Evolutionary conservation across 371 early-diverging fungal species (phyloP).

Genomic region (Massospora cicadina): DNA sequence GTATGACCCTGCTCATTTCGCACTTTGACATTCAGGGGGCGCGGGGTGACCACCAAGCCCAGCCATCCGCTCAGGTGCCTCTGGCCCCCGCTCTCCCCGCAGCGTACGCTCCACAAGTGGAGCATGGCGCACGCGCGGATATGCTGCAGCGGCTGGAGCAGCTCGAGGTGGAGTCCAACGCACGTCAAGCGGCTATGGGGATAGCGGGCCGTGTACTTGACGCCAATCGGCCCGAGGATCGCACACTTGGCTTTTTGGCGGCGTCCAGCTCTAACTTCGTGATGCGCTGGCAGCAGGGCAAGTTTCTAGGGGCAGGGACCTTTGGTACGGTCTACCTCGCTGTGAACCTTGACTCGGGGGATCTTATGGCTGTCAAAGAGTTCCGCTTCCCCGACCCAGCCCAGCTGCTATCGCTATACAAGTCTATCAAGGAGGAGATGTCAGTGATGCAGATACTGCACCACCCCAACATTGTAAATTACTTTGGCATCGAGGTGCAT

Average conservation of each 20-base stretch:
- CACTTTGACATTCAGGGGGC: constrained; percentile 63
- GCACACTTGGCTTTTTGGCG: constrained; percentile 52
- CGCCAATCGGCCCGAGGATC: constrained; percentile 55
- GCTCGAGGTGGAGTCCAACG: constrained; percentile 27
- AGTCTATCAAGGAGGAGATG: constrained; percentile 76
- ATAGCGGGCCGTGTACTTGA: constrained; percentile 63
- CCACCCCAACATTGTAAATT: constrained; percentile 79
- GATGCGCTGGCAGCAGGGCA: constrained; percentile 73
- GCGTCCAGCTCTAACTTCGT: constrained; percentile 53
- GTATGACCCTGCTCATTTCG: constrained; percentile 60
- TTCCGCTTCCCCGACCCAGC: constrained; percentile 71
- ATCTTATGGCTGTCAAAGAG: constrained; percentile 83
- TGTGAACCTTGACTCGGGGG: constrained; percentile 69
- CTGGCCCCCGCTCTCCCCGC: neutral
- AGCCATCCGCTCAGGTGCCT: neutral
- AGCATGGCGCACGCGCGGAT: constrained; percentile 23
- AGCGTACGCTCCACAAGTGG: neutral
- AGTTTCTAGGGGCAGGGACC: constrained; percentile 73
- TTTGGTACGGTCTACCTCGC: constrained; percentile 74
- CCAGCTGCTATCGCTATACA: constrained; percentile 40
- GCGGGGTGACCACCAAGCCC: constrained; percentile 19
- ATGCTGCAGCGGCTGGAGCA: constrained; percentile 33
- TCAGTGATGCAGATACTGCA: constrained; percentile 71
- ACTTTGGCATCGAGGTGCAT: constrained; percentile 81
- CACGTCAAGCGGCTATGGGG: constrained; percentile 31